Conservation (phyloP, 2,329 filamentous ascomycete species). For the Colletotrichum filicis region DNA sequence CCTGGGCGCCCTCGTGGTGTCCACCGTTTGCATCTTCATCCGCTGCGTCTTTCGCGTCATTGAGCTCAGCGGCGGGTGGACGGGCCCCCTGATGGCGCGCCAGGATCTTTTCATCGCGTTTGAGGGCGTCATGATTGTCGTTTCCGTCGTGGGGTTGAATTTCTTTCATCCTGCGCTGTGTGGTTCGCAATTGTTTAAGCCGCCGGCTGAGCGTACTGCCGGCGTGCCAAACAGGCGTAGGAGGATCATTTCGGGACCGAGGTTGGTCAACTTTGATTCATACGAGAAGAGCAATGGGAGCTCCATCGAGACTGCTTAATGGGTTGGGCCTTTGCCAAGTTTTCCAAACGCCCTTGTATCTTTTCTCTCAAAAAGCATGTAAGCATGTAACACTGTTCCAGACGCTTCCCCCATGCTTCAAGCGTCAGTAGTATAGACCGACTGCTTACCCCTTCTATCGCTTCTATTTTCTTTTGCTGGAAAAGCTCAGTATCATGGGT, state of each 20-base stretch:
- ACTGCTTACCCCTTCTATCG: not conserved
- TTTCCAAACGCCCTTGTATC: not conserved
- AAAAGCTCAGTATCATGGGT: no score
- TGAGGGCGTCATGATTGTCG: conserved; percentile 64
- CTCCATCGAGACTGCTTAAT: not conserved
- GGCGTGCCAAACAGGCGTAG: not conserved
- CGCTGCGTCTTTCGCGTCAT: conserved; percentile 74
- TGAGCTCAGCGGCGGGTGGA: conserved; percentile 74
- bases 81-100: conserved; percentile 64
- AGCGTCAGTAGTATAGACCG: not conserved
- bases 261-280: conserved; percentile 33
- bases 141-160: conserved; percentile 58
- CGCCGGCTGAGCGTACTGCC: not conserved
- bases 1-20: conserved; percentile 62
- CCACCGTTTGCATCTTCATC: conserved; percentile 72
- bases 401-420: not conserved
- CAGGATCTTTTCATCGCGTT: conserved; percentile 68
- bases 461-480: no score
- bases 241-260: not conserved
- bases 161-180: conserved; percentile 54
- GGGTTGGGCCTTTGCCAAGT: not conserved
- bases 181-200: conserved; percentile 43
- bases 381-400: not conserved
- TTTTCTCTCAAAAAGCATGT: not conserved
- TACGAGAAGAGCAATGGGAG: not conserved